These are phyloP conservation scores for Lichtheimia hyalospora DNA, from an alignment of 371 early-diverging fungal genomes.

Conservation along the genomic window DNA sequence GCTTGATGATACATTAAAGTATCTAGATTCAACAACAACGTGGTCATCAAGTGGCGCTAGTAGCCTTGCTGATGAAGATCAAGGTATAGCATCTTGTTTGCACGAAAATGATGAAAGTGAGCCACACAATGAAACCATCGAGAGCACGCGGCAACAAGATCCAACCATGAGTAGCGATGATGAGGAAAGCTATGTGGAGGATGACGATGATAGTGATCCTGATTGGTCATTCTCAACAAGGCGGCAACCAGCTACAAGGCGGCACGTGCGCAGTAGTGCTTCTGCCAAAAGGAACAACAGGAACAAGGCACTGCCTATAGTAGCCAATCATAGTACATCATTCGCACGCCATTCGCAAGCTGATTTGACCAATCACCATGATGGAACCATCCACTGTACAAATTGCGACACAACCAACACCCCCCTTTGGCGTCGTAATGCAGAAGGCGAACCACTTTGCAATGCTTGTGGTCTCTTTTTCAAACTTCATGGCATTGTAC, in stretches of 20 bases:
- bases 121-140: too few species aligned
- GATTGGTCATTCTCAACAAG: conserved; percentile 13
- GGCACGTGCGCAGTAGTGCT: conserved; percentile 10
- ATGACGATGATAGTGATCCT: conserved; percentile 19
- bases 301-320: background rate
- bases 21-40: too few species aligned
- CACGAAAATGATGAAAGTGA: too few species aligned
- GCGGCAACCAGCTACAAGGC: conserved; percentile 4
- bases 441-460: conserved; percentile 60
- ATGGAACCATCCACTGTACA: conserved; percentile 51
- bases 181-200: conserved; percentile 3
- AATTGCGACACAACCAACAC: conserved; percentile 90
- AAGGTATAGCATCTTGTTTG: too few species aligned
- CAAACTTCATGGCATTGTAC: conserved; percentile 81
- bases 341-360: background rate
- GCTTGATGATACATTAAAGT: too few species aligned
- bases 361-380: conserved; percentile 4
- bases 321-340: conserved; percentile 4
- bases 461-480: conserved; percentile 66
- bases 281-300: conserved; percentile 2
- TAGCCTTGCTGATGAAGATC: too few species aligned
- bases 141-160: conserved; percentile 1
- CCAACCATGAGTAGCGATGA: background rate
- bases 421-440: conserved; percentile 92
- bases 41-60: too few species aligned